Evolutionary conservation across 495 filamentous ascomycete genomes (phyloP), one percentile per base, ranked within the genome.

Genomic region (Lasiosphaeria hispida): DNA sequence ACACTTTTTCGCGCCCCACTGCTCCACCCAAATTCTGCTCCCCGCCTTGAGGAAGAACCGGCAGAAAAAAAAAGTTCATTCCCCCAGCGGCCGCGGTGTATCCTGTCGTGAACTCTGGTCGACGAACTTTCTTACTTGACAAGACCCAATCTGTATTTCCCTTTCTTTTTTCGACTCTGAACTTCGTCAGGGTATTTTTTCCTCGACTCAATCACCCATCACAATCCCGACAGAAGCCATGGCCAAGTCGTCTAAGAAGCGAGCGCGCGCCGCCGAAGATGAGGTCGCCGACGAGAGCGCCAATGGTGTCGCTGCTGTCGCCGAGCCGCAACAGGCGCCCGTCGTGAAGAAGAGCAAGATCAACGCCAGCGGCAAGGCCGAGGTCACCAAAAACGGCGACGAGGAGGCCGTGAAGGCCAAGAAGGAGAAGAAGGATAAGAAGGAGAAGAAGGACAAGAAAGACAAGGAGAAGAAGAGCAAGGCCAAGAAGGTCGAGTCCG

Each of bases 321-420:
- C 23, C 23, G 23, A 30, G 23, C 23, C 23, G 23, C 23, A 30
- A 30, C 23, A 18, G 36, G 59, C 62, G 33, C 65, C 64, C 37
- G 59, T 58, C 10, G 64, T 73, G 34, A 69, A 69, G 64, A 70
- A 72, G 70, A 71, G 63, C 63, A 71, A 69, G 61, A 34, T 69
- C 53, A 59, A 66, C 36, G 66, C 55, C 66, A 67, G 42, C 42
- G 66, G 49, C 57, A 72, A 66, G 50, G 60, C 69, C 30, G 72
- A 73, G 59, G 74, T 75, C 44, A 68, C 68, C 36, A 77, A 77
- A 60, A 76, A 75, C 33, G 65, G 71, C 15, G 71, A 69, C 35
- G 64, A 63, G 17, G 59, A 60, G 23, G 45, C 63, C 2, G 15
- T 56, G 34, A 65, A 68, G 59, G 42, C 52, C 39, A 65, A 71